These are phyloP conservation scores for Pittosporum tobira DNA, from an alignment of 129 eudicot species.

Conservation along the genomic window DNA sequence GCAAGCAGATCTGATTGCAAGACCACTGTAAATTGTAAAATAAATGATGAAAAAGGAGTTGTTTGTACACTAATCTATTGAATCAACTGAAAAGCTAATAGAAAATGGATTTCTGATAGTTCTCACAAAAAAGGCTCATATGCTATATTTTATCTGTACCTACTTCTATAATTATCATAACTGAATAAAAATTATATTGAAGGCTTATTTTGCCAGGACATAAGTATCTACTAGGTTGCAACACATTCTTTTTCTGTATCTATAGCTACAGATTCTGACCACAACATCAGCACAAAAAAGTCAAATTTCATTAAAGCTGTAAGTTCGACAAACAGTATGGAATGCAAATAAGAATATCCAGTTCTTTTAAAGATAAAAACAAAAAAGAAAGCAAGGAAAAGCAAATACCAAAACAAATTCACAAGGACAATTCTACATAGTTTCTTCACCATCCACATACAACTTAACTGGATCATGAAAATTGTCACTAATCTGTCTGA, in stretches of 20 bases:
- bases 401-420: not conserved
- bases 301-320: too few species aligned
- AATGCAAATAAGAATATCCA: not conserved
- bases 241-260: not conserved
- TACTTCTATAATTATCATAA: too few species aligned
- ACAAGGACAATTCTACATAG: too few species aligned
- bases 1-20: not conserved
- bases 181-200: too few species aligned
- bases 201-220: too few species aligned
- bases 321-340: not conserved
- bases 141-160: too few species aligned
- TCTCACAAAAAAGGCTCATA: too few species aligned
- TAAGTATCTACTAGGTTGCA: not conserved
- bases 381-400: not conserved
- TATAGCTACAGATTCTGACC: not conserved
- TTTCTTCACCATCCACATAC: not conserved
- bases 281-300: not conserved
- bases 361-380: not conserved
- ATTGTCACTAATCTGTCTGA: slow-evolving; percentile 3
- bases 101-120: too few species aligned
- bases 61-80: not conserved
- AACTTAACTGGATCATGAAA: not conserved
- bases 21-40: too few species aligned
- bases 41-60: not conserved
- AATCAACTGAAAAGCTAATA: too few species aligned